Evolutionary conservation across 768 basidiomycete species (phyloP).

Genomic region (Candolleomyces aberdarensis): DNA sequence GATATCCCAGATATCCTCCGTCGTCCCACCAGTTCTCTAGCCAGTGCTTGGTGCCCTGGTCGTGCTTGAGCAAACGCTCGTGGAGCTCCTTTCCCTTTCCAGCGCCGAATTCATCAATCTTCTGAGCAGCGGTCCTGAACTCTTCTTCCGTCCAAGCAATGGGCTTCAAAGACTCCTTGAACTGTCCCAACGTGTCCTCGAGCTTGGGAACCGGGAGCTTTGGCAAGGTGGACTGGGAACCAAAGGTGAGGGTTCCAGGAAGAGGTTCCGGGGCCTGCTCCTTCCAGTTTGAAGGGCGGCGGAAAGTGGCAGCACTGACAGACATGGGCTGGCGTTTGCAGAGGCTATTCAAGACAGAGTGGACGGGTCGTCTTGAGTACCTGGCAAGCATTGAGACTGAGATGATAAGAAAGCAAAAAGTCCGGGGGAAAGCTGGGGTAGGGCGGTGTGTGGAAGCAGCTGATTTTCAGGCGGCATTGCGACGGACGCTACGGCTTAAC

Average conservation of each 20-base stretch:
- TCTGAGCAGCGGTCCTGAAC: conserved; percentile 47
- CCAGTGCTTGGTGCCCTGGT: conserved; percentile 68
- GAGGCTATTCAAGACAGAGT: not conserved
- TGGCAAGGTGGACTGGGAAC: conserved; percentile 59
- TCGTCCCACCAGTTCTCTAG: conserved; percentile 96
- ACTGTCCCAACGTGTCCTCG: conserved; percentile 55
- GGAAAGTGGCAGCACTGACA: conserved; percentile 14
- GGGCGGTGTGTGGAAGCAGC: too few relatives aligned
- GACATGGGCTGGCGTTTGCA: conserved; percentile 19
- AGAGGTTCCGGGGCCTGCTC: conserved; percentile 57
- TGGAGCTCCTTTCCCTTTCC: conserved; percentile 59
- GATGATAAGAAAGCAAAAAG: too few relatives aligned
- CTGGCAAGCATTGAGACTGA: conserved; percentile 6
- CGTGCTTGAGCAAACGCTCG: conserved; percentile 52
- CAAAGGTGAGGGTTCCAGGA: conserved; percentile 57
- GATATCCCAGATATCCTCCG: conserved; percentile 73
- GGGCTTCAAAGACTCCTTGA: conserved; percentile 71
- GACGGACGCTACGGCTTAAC: too few relatives aligned
- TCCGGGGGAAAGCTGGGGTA: too few relatives aligned
- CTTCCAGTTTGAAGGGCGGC: conserved; percentile 67
- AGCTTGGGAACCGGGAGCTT: conserved; percentile 77
- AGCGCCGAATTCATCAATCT: conserved; percentile 65
- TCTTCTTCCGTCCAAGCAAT: conserved; percentile 66
- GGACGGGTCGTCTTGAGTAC: conserved; percentile 1
- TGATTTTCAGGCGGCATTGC: too few relatives aligned